Evolutionary conservation across 83 land plant species (phyloP), one percentile per base, ranked within the genome.

Genomic region (Larix sibirica): DNA sequence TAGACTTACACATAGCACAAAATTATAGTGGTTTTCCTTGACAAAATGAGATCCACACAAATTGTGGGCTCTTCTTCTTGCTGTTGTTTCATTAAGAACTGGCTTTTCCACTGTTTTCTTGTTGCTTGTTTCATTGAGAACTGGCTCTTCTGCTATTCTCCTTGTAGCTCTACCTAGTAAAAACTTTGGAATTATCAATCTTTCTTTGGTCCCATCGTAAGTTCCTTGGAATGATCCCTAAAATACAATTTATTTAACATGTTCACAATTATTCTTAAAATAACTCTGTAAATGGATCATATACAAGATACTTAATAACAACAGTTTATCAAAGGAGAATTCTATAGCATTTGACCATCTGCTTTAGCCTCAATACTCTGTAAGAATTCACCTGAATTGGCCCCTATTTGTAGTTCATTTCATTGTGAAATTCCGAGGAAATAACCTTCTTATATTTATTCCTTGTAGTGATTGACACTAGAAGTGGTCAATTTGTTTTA

Each of bases 251-350:
- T 42, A 17, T 28, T 28, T 70, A 1, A 38, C 0, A 70, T 1
- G 6, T 7, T 70, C 38, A 42, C 18, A 16, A 26, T 70, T 7
- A 36, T 17, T 17, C 33, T 70, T 6, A 70, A 5, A 42, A 70
- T 33, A 70, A 70, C 6, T 3, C 6, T 70, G 74, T n/a, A 33
- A 2, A 36, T 70, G 44, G n/a, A 6, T 70, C 20, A 8, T 71
- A 7, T 83, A 81, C 89, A 95, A 96, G 88, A 83, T 86, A 62
- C 60, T 92, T 36, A 87, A 93, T 24, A 81, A 90, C 69, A 95
- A 95, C 77, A 90, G 86, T 65, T 81, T 95, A 26, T 90, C 98
- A 36, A 96, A 96, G 62, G 90, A 91, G 70, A 84, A 84, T 95
- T 10, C 87, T 84, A 21, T 70, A 79, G 50, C 79, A 93, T 20